These are phyloP conservation scores for Acidiella bohemica DNA, from an alignment of 495 filamentous ascomycete species.

Conservation along the genomic window DNA sequence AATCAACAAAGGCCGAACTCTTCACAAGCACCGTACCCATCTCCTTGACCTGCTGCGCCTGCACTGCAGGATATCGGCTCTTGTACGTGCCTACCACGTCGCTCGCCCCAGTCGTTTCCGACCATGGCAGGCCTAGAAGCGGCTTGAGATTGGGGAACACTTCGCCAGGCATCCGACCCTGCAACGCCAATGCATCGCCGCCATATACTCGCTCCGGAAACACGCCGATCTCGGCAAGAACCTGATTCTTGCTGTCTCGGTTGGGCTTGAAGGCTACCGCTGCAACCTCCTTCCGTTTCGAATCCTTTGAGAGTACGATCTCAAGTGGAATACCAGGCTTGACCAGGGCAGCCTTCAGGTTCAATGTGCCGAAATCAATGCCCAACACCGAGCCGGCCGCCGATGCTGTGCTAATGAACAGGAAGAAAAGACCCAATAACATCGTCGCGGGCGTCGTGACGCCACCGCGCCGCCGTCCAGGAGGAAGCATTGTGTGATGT, in stretches of 20 bases:
- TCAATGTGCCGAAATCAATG: conserved; percentile 90
- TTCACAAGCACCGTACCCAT: conserved; percentile 62
- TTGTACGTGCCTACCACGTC: conserved; percentile 50
- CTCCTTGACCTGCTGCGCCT: conserved; percentile 41
- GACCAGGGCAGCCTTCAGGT: conserved; percentile 90
- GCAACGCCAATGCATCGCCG: conserved; percentile 74
- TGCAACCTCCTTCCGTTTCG: conserved; percentile 84
- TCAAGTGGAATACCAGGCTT: conserved; percentile 97
- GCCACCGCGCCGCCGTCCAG: conserved; percentile 15
- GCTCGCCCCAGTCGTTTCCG: conserved; percentile 29
- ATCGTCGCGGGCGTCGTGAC: conserved; percentile 12
- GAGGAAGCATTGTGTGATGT: conserved; percentile 17
- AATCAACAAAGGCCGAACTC: conserved; percentile 53
- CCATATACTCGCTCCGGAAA: conserved; percentile 90
- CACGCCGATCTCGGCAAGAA: conserved; percentile 37
- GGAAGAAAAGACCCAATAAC: conserved; percentile 40
- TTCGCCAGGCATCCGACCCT: conserved; percentile 79
- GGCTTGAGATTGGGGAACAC: conserved; percentile 87
- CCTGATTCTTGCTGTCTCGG: conserved; percentile 28
- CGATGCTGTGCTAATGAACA: conserved; percentile 39
- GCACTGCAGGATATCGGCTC: conserved; percentile 55
- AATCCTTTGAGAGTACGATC: conserved; percentile 97
- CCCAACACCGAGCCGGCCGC: conserved; percentile 66
- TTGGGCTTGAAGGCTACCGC: conserved; percentile 88
- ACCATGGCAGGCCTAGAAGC: conserved; percentile 57